Conservation (phyloP, 345 rosid genomes). For the Eutrema heterophyllum region DNA sequence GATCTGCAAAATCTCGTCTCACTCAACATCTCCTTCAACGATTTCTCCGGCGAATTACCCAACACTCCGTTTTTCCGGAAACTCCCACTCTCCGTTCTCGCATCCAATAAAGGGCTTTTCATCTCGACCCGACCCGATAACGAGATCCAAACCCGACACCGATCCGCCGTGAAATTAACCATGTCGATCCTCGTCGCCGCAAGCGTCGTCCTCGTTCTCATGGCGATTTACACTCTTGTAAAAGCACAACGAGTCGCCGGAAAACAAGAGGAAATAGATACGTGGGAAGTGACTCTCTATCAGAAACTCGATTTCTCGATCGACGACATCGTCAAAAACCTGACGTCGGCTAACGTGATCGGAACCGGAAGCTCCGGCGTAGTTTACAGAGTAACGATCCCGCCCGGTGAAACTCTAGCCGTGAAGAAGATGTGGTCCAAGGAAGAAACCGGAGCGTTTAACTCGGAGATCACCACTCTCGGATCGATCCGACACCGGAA, state of each 20-base stretch:
- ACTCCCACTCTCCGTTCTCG: slow-evolving; percentile 73
- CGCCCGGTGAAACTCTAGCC: slow-evolving; percentile 71
- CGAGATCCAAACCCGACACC: slow-evolving; percentile 28
- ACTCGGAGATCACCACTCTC: slow-evolving; percentile 72
- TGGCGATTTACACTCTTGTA: slow-evolving; percentile 54
- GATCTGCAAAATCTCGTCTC: slow-evolving; percentile 78
- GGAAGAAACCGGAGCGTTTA: slow-evolving; percentile 76
- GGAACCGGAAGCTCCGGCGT: slow-evolving; percentile 99
- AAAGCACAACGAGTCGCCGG: slow-evolving; percentile 38
- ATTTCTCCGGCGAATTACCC: slow-evolving; percentile 82
- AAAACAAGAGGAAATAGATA: slow-evolving; percentile 37
- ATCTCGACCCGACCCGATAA: slow-evolving; percentile 42
- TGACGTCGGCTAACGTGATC: slow-evolving; percentile 77
- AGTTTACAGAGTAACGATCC: slow-evolving; percentile 65
- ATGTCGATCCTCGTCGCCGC: slow-evolving; percentile 62
- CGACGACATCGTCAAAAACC: slow-evolving; percentile 54
- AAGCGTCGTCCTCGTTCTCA: slow-evolving; percentile 55
- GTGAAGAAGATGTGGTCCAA: slow-evolving; percentile 95
- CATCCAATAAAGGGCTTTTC: slow-evolving; percentile 63
- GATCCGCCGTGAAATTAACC: slow-evolving; percentile 50
- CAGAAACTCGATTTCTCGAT: slow-evolving; percentile 83
- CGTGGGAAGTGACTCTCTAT: slow-evolving; percentile 76
- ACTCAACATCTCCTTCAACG: slow-evolving; percentile 87
- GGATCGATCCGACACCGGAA: slow-evolving; percentile 85
- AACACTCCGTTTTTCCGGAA: slow-evolving; percentile 69